A percentile compares a stretch with the other conserved stretches of the same genome.
Conservation (phyloP, 148 eudicot genomes). For the Hydrangea macrophylla region DNA sequence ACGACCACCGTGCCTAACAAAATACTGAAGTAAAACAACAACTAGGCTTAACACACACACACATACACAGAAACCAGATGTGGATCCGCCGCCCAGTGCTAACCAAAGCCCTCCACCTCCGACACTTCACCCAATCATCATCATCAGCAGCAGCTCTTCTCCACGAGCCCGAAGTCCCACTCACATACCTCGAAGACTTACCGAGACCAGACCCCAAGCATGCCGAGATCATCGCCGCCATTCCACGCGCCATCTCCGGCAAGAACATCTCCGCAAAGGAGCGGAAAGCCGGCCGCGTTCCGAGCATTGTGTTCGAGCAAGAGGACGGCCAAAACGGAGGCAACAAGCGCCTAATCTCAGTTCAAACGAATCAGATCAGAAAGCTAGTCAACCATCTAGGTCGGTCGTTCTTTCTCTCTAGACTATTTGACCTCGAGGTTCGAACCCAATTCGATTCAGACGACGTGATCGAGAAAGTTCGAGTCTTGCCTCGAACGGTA, state of each 20-base stretch:
- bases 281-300: conserved; percentile 58
- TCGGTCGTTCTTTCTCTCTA: conserved; percentile 44
- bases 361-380: conserved; percentile 60
- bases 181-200: conserved; percentile 48
- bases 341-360: conserved; percentile 66
- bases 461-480: conserved; percentile 53
- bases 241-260: conserved; percentile 52
- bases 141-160: conserved; percentile 33
- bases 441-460: conserved; percentile 36
- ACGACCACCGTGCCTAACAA: no score
- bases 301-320: conserved; percentile 69
- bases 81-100: conserved; percentile 31
- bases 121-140: conserved; percentile 36
- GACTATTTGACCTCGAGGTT: conserved; percentile 64
- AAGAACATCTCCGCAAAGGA: conserved; percentile 42
- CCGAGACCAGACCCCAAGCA: conserved; percentile 55
- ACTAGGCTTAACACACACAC: no score
- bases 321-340: conserved; percentile 78
- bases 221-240: conserved; percentile 47
- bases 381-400: conserved; percentile 60
- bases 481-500: conserved; percentile 72
- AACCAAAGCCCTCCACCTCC: conserved; percentile 31
- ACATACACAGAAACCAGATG: no score
- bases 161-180: conserved; percentile 26
- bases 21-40: no score